Evolutionary conservation across 1,284 basidiomycete species (phyloP), one percentile per base, ranked within the genome.

Genomic region (Porogramme epimiltina): DNA sequence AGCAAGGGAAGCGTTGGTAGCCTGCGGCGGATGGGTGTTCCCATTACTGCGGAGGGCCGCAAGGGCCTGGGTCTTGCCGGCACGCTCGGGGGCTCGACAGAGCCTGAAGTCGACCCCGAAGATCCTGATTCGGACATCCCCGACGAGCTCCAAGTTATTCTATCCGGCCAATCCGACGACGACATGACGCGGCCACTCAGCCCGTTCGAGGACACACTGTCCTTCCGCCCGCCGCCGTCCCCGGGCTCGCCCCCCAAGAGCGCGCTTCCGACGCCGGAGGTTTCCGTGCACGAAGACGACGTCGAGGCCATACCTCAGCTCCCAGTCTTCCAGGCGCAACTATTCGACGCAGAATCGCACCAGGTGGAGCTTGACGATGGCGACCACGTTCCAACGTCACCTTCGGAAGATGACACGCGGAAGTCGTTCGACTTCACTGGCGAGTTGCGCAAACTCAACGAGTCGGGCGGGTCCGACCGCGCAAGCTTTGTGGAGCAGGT

Each of bases 361-460:
- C 71, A 74, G 8, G 70, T 66, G 0, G 78, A 80, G 38, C 62
- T 76, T 11, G 81, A 84, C 44, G 80, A 78, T 19, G 68, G 69
- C 44, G 47, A 55, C 13, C 48, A 39, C 43, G 53, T 46, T 16
- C 59, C 58, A 24, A 49, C 52, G 4, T 62, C 73, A 11, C 49
- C 44, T 16, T 73, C 67, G 20, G 75, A 74, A 10, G 82, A 85
- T 45, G 80, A 85, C 53, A 89, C 88, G 1, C 87, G 86, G 69
- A 84, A 81, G 61, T 89, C 87, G 1, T 95, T 94, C 59, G 91
- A 94, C 66, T 95, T 94, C 63, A 93, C 91, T 0, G 85, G 82
- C 20, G 92, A 93, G 67, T 73, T 91, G 44, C 74, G 79, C 64
- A 81, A 75, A 56, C 77, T 94, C 39, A 86, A 86, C 51, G 82